Base-by-base conservation (phyloP, 345 rosid species). In the Hibiscus mutabilis region DNA sequence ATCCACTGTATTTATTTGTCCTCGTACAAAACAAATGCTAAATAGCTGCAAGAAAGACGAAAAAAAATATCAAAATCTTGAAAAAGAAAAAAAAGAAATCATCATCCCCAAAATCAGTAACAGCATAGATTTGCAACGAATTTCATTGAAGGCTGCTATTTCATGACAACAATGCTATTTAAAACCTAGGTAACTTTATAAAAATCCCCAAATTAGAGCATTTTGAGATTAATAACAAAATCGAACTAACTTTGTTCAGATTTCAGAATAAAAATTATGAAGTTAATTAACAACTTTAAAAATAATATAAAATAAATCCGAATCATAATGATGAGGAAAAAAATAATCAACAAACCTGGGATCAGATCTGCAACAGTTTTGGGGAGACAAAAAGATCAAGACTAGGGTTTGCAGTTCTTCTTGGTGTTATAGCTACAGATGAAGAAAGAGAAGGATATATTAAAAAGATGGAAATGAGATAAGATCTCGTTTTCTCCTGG, bases 361-460 rank as follows among this genome's bases (percentile, higher is more conserved):
- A n/a, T 68, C 66, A 21, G 80, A 73, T 78, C 80, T 49, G 46
- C 56, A 29, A 63, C 68, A 27, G 55, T 22, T 11, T 21, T 21
- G 27, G 37, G 6, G 53, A 47, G 21, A 46, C 33, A 13, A 59
- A 59, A 69, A 16, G 55, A 49, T 44, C 12, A 31, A 47, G 53
- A 61, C 47, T 60, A 61, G 74, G 74, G 68, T 71, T 71, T 60
- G 74, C 29, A 25, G 66, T 35, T 60, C 10, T 42, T 40, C 42
- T 42, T 35, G 19, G 18, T 40, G 52, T 40, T 42, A 49, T 44
- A 51, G 44, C 14, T 10, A 31, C 14, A 22, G 18, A 13, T 21
- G 6, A 22, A 55, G 4, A 37, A 37, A 7, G 44, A 7, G 44
- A 9, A 37, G 44, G 11, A 40, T 40, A 10, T 9, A 1, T 40